A percentile compares a stretch with the other conserved stretches of the same genome.
Conservation (phyloP, 2,329 filamentous ascomycete species). For the Metarhizium sp. region DNA sequence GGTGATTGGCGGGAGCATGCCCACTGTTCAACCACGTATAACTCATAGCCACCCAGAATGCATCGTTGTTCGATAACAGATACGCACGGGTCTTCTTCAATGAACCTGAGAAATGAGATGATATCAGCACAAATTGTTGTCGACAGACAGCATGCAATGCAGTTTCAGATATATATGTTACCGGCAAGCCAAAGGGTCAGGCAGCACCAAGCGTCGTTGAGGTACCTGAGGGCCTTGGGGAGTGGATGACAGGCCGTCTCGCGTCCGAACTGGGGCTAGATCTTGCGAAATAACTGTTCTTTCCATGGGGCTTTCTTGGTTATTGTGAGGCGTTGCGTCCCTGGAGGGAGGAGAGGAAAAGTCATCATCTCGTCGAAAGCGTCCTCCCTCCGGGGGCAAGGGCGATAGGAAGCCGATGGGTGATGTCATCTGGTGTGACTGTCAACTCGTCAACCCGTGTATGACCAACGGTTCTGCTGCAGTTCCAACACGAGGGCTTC, state of each 20-base stretch:
- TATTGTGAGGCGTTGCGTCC: not conserved
- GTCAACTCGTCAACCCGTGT: too few relatives aligned
- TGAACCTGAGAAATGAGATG: constrained; percentile 41
- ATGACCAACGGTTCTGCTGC: not conserved
- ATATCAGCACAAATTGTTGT: constrained; percentile 4
- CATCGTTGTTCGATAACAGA: constrained; percentile 63
- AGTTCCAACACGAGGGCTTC: not conserved
- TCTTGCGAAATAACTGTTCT: not conserved
- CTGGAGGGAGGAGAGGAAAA: not conserved
- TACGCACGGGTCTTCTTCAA: constrained; percentile 76
- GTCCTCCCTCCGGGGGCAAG: constrained; percentile 6
- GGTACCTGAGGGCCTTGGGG: constrained; percentile 16
- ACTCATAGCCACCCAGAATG: constrained; percentile 72
- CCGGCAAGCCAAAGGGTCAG: constrained; percentile 49
- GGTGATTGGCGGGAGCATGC: constrained; percentile 84
- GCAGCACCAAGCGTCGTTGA: constrained; percentile 42
- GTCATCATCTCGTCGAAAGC: constrained; percentile 6
- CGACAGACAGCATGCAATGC: not conserved
- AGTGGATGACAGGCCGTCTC: constrained; percentile 7
- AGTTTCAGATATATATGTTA: constrained; percentile 17
- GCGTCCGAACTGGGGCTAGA: constrained; percentile 1
- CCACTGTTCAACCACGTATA: constrained; percentile 97
- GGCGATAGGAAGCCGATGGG: constrained; percentile 5
- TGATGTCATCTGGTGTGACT: constrained; percentile 7
- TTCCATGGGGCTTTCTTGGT: constrained; percentile 3